Base-by-base conservation (phyloP, 2,329 filamentous ascomycete species). In the Fusarium keratoplasticum region DNA sequence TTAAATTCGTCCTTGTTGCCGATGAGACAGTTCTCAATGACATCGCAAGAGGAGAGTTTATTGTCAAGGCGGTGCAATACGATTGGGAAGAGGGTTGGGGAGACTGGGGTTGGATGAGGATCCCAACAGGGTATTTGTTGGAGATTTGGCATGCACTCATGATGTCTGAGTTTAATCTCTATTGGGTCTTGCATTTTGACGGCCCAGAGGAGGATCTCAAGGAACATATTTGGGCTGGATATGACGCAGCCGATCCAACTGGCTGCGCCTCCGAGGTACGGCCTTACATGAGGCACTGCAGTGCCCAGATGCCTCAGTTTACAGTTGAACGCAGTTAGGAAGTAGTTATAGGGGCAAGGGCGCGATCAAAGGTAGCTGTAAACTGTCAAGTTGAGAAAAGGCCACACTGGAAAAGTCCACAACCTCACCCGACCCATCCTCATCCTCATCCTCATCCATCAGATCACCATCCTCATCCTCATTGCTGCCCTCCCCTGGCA, bases 131-230 rank as follows among this genome's bases (percentile, higher is more conserved):
- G 1, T 67, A 61, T 66, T 11, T 74, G 8, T 7, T 74, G 0
- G 63, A 74, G 6, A 7, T 74, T 7, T 74, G 68, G 72, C 50
- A 67, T 9, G 42, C 40, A 14, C 67, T 72, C 13, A 40, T 67
- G 59, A 0, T 42, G 5, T 42, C 0, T 4, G 14, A 14, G 0
- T 8, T 3, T 5, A 31, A 64, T 1, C 3, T 20, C 4, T 35
- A 70, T 27, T 14, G 7, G 38, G 10, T 16, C 1, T 22, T 70
- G n/a, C 0, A 0, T 10, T 70, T 60, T 2, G 2, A 63, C 4
- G 67, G 64, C 0, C 42, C 55, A 20, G 67, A 72, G 16, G 60
- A 67, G 14, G 60, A 55, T n/a, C 61, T 72, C 35, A 18, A 64
- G 5, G 20, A 55, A 3, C 59, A 62, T 35, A 54, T 69, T 13